Percentiles rank a stretch among this genome's conserved stretches.
Evolutionary conservation across 1,284 basidiomycete species (phyloP).

Genomic region (Boletellus deceptivus): DNA sequence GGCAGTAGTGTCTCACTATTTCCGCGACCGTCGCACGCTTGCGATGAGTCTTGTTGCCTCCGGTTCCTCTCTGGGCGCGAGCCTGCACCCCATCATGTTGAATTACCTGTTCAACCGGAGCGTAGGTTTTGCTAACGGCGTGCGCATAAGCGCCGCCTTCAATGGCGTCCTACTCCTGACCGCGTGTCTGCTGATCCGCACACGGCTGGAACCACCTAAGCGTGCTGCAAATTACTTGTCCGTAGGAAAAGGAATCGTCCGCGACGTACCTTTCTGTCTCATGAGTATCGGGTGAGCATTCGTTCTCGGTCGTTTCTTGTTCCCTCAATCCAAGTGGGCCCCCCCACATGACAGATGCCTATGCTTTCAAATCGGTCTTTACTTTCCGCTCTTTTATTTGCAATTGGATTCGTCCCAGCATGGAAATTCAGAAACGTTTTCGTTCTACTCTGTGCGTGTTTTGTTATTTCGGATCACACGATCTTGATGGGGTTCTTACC

Average conservation of each 20-base stretch:
- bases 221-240: constrained; percentile 17
- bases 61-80: constrained; percentile 36
- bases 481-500: background rate
- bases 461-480: background rate
- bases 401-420: constrained; percentile 30
- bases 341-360: constrained; percentile 14
- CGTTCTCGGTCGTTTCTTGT: background rate
- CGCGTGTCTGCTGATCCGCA: constrained; percentile 30
- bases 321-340: background rate
- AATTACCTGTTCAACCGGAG: constrained; percentile 36
- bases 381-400: constrained; percentile 31
- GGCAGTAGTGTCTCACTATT: constrained; percentile 36
- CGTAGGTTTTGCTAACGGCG: constrained; percentile 29
- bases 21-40: constrained; percentile 31
- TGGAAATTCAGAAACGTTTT: constrained; percentile 26
- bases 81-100: constrained; percentile 39
- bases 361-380: constrained; percentile 13
- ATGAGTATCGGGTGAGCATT: constrained; percentile 22
- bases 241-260: constrained; percentile 15
- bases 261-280: constrained; percentile 25
- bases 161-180: constrained; percentile 25
- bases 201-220: constrained; percentile 27
- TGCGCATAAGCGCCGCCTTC: constrained; percentile 33
- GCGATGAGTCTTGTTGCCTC: constrained; percentile 34
- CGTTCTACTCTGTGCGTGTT: constrained; percentile 31